Base-by-base conservation (phyloP, 768 basidiomycete species). In the Phaeolepiota aurea region DNA sequence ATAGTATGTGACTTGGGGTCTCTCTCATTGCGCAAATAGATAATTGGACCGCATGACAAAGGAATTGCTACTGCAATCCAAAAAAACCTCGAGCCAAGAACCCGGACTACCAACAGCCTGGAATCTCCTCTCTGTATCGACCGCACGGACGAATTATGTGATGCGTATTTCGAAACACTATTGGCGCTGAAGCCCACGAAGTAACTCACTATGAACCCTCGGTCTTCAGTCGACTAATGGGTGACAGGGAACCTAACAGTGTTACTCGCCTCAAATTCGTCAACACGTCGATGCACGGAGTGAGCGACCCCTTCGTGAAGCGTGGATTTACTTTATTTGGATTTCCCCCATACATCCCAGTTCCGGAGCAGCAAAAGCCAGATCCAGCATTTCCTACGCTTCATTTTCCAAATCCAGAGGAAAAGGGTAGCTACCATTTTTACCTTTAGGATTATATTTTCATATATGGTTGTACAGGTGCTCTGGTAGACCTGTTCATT, bases 261-360 rank as follows among this genome's bases (percentile, higher is more conserved):
- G 46, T 50, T 3, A 52, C 61, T 1, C 25, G 61, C 3, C 43
- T 81, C 45, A 74, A 68, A 48, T 87, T 92, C 48, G 83, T 88
- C 14, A 88, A 89, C 53, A 93, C 91, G 0, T 84, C 89, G 0
- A 82, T 93, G 84, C 90, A 93, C 50, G 90, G 90, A 0, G 90
- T 93, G 40, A 79, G 87, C 48, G 72, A 90, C 55, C 58, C 65
- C 3, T 82, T 83, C 49, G 68, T 77, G 30, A 59, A 57, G 5
- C 56, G 64, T 37, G 82, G 77, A 0, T 83, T 92, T 44, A 59
- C 65, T 28, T 45, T 59, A 2, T 79, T 76, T 43, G 79, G 79
- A 3, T 78, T 88, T 44, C 51, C 66, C 13, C 68, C 73, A 1
- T 81, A 73, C 54, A 65, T 71, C 7, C 71, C 79, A 1, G 84